These are phyloP conservation scores for Schizophyllum amplum DNA, from an alignment of 1,284 basidiomycete genomes.

Conservation along the genomic window DNA sequence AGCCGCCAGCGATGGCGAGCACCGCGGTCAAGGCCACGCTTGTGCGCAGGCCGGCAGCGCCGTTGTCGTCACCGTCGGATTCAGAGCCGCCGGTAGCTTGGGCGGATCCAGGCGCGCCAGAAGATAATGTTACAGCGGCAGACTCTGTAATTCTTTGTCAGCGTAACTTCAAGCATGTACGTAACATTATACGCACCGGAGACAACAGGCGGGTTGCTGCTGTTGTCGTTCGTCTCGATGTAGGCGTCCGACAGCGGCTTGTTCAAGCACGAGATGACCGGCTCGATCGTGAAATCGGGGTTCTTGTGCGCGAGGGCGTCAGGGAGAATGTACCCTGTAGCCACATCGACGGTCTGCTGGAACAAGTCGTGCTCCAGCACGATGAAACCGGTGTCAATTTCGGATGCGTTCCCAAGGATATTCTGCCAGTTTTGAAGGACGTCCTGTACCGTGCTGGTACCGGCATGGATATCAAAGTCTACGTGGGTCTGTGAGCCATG, in stretches of 20 bases:
- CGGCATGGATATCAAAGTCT: slow-evolving; percentile 75
- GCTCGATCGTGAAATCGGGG: slow-evolving; percentile 52
- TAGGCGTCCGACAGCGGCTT: slow-evolving; percentile 51
- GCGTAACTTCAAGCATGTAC: neutral
- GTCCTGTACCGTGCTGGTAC: slow-evolving; percentile 46
- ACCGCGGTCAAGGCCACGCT: neutral
- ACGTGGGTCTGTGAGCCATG: slow-evolving; percentile 4
- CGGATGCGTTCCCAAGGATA: slow-evolving; percentile 47
- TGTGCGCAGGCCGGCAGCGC: neutral
- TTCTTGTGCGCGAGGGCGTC: slow-evolving; percentile 49
- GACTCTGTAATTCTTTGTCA: slow-evolving; percentile 14
- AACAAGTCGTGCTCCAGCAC: slow-evolving; percentile 73
- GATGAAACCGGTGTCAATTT: slow-evolving; percentile 52
- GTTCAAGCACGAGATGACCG: slow-evolving; percentile 63
- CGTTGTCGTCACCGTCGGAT: neutral
- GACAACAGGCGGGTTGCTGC: slow-evolving; percentile 39
- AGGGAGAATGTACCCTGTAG: slow-evolving; percentile 63
- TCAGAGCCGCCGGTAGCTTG: slow-evolving; percentile 1
- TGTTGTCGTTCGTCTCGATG: slow-evolving; percentile 60
- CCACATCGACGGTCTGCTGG: slow-evolving; percentile 61
- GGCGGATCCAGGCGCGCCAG: slow-evolving; percentile 26
- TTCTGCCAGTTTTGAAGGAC: slow-evolving; percentile 58
- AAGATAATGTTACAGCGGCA: slow-evolving; percentile 21
- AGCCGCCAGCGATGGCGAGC: neutral
- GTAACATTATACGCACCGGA: slow-evolving; percentile 21